These are phyloP conservation scores for Umbellularia californica DNA, from an alignment of 164 flowering plant species.

Conservation along the genomic window DNA sequence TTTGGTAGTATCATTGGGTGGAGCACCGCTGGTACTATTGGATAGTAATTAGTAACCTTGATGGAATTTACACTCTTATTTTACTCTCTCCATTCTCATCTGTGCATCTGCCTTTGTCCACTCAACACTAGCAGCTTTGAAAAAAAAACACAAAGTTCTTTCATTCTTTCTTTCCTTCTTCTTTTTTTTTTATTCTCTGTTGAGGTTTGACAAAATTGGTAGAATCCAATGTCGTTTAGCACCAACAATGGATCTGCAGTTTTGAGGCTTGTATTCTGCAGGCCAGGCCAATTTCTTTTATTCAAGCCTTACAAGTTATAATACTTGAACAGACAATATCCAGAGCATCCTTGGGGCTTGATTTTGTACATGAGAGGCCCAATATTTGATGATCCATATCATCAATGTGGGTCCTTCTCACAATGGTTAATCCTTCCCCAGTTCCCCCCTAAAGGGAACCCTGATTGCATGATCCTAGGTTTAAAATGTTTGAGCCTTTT, in stretches of 20 bases:
- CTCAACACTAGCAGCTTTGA: not conserved
- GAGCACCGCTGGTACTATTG: not conserved
- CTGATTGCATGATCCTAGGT: too few species aligned
- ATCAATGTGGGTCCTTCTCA: not conserved
- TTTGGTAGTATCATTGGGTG: not conserved
- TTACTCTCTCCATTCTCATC: not conserved
- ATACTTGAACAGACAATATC: not conserved
- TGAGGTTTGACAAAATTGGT: not conserved
- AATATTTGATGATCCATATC: not conserved
- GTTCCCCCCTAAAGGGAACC: too few species aligned
- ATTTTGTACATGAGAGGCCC: not conserved
- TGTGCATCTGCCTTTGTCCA: not conserved
- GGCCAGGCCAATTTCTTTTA: not conserved
- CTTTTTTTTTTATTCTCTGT: too few species aligned
- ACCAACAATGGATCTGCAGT: not conserved
- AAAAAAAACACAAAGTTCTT: too few species aligned
- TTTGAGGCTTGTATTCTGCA: not conserved
- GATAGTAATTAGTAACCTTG: not conserved
- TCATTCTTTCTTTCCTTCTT: not conserved
- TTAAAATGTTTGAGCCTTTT: too few species aligned
- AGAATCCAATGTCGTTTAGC: not conserved
- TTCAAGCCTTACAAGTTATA: not conserved
- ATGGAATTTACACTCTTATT: not conserved
- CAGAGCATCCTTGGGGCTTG: not conserved
- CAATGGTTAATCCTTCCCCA: too few species aligned